Percentiles rank a stretch among this genome's conserved stretches.
Evolutionary conservation across 495 filamentous ascomycete species (phyloP).

Genomic region (Thozetella sp.): DNA sequence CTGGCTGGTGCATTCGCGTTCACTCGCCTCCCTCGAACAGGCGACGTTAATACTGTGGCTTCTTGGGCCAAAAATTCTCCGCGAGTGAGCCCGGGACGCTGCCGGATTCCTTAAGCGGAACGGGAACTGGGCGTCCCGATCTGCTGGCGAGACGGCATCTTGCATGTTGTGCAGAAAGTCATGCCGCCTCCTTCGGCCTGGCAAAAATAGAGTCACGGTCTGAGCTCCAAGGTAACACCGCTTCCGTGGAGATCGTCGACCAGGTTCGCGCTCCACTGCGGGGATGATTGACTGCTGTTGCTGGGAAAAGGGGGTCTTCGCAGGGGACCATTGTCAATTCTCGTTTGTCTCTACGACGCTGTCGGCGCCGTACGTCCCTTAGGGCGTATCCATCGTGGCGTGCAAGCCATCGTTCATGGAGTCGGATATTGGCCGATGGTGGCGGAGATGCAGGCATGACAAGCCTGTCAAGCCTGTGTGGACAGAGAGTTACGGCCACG

Average conservation of each 20-base stretch:
- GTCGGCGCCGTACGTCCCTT: no score
- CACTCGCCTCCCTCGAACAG: background rate
- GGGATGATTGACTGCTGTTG: no score
- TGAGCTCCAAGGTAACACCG: background rate
- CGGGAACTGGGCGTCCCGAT: background rate
- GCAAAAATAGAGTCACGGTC: slow-evolving; percentile 2
- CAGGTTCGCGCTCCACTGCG: background rate
- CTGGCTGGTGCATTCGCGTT: background rate
- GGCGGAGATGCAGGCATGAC: no score
- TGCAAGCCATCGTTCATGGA: no score
- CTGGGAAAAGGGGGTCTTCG: no score
- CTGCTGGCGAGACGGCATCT: background rate
- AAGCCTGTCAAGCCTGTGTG: no score
- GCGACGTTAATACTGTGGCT: background rate
- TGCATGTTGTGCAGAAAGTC: background rate
- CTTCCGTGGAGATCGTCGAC: background rate
- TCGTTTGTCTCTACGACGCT: no score
- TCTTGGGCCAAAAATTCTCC: background rate
- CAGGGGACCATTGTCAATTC: no score
- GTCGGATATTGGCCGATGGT: background rate
- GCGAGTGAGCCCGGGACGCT: background rate
- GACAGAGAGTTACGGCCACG: background rate
- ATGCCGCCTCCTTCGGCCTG: background rate
- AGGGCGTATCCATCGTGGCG: no score
- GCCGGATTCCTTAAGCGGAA: background rate